A percentile compares a stretch with the other conserved stretches of the same genome.
phyloP scores from a whole-genome alignment of 2,329 filamentous ascomycete species.

The Colletotrichum salicis region DNA sequence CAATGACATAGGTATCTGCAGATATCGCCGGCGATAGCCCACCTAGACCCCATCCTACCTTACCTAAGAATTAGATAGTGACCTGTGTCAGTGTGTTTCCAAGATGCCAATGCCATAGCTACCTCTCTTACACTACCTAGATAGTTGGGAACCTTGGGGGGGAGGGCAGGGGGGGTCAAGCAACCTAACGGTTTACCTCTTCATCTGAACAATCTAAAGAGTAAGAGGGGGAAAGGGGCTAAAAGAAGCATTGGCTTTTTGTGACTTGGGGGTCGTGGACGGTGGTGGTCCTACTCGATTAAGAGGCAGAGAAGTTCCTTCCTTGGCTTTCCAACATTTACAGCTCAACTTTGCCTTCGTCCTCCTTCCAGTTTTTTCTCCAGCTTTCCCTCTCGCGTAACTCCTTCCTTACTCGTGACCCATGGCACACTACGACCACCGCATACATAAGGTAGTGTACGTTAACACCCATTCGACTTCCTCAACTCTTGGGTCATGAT shows the following conservation, averaged over 20 bases:
- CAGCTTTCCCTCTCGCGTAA: not conserved
- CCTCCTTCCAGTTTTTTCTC: constrained; percentile 6
- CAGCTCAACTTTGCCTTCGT: not conserved
- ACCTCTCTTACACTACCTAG: not conserved
- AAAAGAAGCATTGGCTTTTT: constrained; percentile 3
- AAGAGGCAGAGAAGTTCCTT: not conserved
- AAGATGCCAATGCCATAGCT: not conserved
- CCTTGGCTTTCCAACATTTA: constrained; percentile 19
- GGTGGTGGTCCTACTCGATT: not conserved
- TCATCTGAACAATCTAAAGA: not conserved
- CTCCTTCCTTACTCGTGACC: not conserved
- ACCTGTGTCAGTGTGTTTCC: not conserved
- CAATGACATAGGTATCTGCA: not conserved
- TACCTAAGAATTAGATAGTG: not conserved
- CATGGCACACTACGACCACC: not conserved
- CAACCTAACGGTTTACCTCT: not conserved
- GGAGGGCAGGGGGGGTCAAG: not conserved
- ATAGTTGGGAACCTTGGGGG: not conserved
- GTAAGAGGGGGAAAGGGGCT: not conserved
- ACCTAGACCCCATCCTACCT: not conserved
- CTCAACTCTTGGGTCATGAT: not conserved
- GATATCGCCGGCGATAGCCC: not conserved
- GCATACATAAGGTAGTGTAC: too few species aligned
- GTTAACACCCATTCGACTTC: not conserved
- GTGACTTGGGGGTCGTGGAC: not conserved